Base-by-base conservation (phyloP, 371 early-diverging fungal genomes). In the Conidiobolus incongruus region DNA sequence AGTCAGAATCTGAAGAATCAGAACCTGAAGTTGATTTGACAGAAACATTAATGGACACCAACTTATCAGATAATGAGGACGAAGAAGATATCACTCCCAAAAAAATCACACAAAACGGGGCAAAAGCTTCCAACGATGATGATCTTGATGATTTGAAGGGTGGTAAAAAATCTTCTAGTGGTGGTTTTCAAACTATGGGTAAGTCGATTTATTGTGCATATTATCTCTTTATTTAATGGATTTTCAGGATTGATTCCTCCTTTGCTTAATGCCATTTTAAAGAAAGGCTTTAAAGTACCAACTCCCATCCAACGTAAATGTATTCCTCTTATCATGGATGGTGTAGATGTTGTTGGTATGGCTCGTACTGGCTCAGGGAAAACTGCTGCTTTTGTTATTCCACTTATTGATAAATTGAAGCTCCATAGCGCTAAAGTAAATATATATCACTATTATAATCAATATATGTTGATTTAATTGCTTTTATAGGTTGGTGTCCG, bases 141-240 rank as follows among this genome's bases (percentile, higher is more conserved):
- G n/a, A n/a, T n/a, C n/a, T n/a, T n/a, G n/a, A n/a, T n/a, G n/a
- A 66, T 47, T 66, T 60, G 16, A 76, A 73, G 1, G 90, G 87
- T 59, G 68, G 81, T 45, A 92, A 85, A 54, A 76, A 81, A 52
- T 81, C 82, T 49, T 87, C 90, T 50, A 86, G 88, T 0, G 94
- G 94, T 22, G 93, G 92, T 34, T 93, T 95, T 58, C 94, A 91
- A 57, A 81, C 88, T 11, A 92, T 94, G 94, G 95, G 91, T 62
- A 60, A 57, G 50, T 53, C 46, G 16, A 50, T 51, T 16, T 28
- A 47, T 41, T 35, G 15, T 2, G 26, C 21, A 31, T 17, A 39
- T 10, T 6, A 17, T 36, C 17, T 34, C 33, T 31, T 37, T 19
- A 16, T 11, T 15, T 2, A 12, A 8, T n/a, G 32, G 26, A 24